Conservation (phyloP, 1,139 yeast species). For the Saccharomycopsis hybrid region DNA sequence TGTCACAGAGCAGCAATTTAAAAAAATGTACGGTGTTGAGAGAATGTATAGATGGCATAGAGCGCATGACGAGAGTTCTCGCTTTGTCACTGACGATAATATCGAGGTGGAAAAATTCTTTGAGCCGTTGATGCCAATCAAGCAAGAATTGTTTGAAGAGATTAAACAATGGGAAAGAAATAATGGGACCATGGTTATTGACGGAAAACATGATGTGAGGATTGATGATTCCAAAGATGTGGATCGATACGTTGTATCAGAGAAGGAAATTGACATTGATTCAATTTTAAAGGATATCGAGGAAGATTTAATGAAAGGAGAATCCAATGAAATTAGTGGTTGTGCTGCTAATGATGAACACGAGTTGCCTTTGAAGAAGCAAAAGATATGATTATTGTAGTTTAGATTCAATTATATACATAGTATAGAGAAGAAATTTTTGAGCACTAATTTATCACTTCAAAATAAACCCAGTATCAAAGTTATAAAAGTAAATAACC, state of each 20-base stretch:
- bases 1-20: conserved; percentile 41
- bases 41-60: conserved; percentile 24
- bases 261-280: conserved; percentile 1
- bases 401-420: too few relatives aligned
- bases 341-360: background rate
- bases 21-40: conserved; percentile 42
- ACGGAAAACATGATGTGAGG: background rate
- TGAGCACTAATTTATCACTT: too few relatives aligned
- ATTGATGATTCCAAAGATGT: background rate
- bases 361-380: background rate
- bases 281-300: background rate
- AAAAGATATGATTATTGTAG: too few relatives aligned
- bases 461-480: too few relatives aligned
- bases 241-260: background rate
- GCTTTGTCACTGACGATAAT: conserved; percentile 12
- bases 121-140: conserved; percentile 20
- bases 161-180: conserved; percentile 14
- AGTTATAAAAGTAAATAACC: too few relatives aligned
- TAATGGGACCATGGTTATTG: background rate
- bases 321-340: too few relatives aligned
- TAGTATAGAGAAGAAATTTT: too few relatives aligned
- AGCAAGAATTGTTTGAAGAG: conserved; percentile 5
- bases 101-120: conserved; percentile 16
- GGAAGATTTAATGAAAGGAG: too few relatives aligned
- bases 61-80: conserved; percentile 26